Base-by-base conservation (phyloP, 345 rosid species). In the Citrus unshiu region DNA sequence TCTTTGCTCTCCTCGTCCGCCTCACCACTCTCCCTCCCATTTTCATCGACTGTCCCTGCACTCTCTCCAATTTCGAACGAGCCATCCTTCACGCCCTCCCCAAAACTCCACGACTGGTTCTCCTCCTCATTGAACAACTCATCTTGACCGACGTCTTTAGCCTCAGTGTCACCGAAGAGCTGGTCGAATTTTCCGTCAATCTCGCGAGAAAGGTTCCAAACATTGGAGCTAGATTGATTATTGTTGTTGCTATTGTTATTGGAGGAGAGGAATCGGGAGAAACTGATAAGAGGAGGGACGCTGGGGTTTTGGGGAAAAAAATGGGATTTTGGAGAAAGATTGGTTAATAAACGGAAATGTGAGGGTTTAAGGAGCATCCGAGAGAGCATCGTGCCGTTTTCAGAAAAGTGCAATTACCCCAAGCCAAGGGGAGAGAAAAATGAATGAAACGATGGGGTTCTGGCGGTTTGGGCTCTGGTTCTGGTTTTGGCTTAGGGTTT, bases 311-410 rank as follows among this genome's bases (percentile, higher is more conserved):
- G 65, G n/a, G 79, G 78, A 46, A n/a, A 81, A 0, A 81, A 37
- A 21, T 73, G 83, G 32, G 84, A 72, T 72, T 87, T 90, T 0
- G 89, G 83, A 43, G 87, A 80, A 65, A 81, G 73, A 56, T 76
- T 72, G 24, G 87, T 78, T 14, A 90, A 77, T 35, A 85, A 59
- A 75, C 93, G 93, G 69, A 95, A 79, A 76, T 85, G 87, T 59
- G 93, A 92, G 62, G 92, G 75, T 83, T 77, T 93, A 32, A 86
- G 86, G 57, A 92, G 79, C 25, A 93, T 83, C 75, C 98, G 97
- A 83, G 89, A 81, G 74, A 92, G 88, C 98, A 92, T 92, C 67
- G 81, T 46, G 51, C 1, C 13, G 51, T 46, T 88, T 35, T 63
- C 32, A 22, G 9, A 54, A 71, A 51, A 39, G 0, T 46, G 77